Evolutionary conservation across 345 rosid species (phyloP).

Genomic region (Nephelium lappaceum): DNA sequence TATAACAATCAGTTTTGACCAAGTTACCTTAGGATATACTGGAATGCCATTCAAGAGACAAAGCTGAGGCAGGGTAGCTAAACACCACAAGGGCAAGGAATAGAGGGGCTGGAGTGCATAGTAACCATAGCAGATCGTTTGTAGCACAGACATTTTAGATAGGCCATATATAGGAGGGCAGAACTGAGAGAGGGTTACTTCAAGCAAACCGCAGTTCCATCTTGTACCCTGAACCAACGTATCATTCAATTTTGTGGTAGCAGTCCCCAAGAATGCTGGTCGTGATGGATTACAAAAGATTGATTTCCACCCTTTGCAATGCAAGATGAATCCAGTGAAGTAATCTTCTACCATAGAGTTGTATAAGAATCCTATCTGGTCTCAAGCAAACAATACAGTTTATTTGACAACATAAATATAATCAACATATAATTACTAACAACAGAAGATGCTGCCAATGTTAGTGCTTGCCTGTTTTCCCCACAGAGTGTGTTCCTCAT

Average conservation of each 20-base stretch:
- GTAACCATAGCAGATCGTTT: conserved; percentile 28
- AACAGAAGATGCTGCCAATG: too few relatives aligned
- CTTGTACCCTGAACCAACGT: conserved; percentile 29
- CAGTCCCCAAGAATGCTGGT: conserved; percentile 31
- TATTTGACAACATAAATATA: too few relatives aligned
- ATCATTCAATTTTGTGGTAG: conserved; percentile 32
- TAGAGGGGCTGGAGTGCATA: conserved; percentile 25
- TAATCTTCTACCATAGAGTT: conserved; percentile 32
- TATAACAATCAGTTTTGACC: not conserved
- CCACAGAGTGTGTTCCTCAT: conserved; percentile 19
- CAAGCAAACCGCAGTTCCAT: conserved; percentile 35
- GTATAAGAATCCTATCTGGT: conserved; percentile 31
- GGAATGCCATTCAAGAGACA: conserved; percentile 30
- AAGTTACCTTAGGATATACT: conserved; percentile 28
- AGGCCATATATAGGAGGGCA: conserved; percentile 30
- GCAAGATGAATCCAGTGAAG: conserved; percentile 31
- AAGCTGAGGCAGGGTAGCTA: conserved; percentile 33
- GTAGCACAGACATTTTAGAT: conserved; percentile 28
- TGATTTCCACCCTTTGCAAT: conserved; percentile 36
- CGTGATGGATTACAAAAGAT: conserved; percentile 26
- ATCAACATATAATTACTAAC: too few relatives aligned
- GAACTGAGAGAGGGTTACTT: conserved; percentile 28
- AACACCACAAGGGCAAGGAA: conserved; percentile 30
- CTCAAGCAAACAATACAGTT: too few relatives aligned
- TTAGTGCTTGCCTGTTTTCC: conserved; percentile 17